Base-by-base conservation (phyloP, 1,139 yeast genomes). In the Eremothecium sinecaudum region DNA sequence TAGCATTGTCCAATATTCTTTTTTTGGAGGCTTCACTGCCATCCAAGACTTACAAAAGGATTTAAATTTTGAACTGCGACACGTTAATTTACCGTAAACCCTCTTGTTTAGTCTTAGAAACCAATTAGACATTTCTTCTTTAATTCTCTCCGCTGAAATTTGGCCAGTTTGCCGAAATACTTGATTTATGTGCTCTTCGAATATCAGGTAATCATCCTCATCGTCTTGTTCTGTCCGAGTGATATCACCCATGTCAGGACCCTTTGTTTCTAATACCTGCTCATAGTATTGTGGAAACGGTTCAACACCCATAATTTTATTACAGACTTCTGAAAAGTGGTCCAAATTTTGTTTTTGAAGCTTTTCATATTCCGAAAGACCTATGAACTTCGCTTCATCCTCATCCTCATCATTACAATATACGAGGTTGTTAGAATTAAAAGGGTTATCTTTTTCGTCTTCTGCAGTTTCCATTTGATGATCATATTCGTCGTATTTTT, bases 21-120 rank as follows among this genome's bases (percentile, higher is more conserved):
- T 16, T 10, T 15, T 27, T 4, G n/a, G 19, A 10, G 30, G 14
- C 12, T 12, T 7, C 9, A 17, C 21, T 10, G 12, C 14, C 5
- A 27, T n/a, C 30, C 30, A 27, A 4, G 30, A 16, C 30, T 27
- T 27, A 27, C 30, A 27, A 7, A 16, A 18, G 5, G 30, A n/a
- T 14, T 27, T 27, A 14, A 27, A 10, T 18, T 17, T 27, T 5
- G 30, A 10, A 4, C 21, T 17, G 4, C 30, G 10, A 4, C 11
- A n/a, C 11, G 21, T 16, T 11, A 27, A 14, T 15, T 27, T 27
- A 10, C 17, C 30, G 10, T 16, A n/a, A 3, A 27, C 30, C 20
- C 6, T 27, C 7, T 17, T 27, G 14, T 27, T 27, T 14, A 27
- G 10, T 12, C 30, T 3, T n/a, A 17, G 4, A 16, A 27, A 27